Evolutionary conservation across 345 rosid genomes (phyloP).

Genomic region (Brassica carinata): DNA sequence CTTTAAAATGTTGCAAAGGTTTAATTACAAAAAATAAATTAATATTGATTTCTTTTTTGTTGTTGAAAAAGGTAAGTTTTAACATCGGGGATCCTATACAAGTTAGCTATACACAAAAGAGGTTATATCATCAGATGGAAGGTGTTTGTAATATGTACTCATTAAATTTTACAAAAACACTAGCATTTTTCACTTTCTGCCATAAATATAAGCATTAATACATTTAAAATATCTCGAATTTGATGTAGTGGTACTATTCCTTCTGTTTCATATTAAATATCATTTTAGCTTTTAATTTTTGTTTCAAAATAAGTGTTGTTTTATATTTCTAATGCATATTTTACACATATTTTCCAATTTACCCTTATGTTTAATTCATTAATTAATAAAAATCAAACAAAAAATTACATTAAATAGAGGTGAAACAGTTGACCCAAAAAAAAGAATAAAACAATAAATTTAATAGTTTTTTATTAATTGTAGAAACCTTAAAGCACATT

Average conservation of each 20-base stretch:
- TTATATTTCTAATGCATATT: no score
- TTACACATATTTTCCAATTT: no score
- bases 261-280: no score
- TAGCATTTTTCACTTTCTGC: neutral
- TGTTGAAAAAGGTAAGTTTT: neutral
- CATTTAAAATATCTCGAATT: neutral
- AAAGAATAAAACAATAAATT: no score
- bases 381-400: no score
- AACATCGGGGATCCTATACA: neutral
- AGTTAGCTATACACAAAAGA: neutral
- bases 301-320: no score
- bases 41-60: neutral
- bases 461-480: no score
- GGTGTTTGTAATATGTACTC: neutral
- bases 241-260: neutral
- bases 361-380: no score
- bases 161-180: neutral
- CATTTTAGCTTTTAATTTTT: no score
- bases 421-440: no score
- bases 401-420: no score
- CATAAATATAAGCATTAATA: neutral
- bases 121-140: neutral
- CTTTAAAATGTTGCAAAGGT: neutral
- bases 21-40: neutral
- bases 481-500: no score